Base-by-base conservation (phyloP, 768 basidiomycete species). In the Stropharia rugosoannulata region DNA sequence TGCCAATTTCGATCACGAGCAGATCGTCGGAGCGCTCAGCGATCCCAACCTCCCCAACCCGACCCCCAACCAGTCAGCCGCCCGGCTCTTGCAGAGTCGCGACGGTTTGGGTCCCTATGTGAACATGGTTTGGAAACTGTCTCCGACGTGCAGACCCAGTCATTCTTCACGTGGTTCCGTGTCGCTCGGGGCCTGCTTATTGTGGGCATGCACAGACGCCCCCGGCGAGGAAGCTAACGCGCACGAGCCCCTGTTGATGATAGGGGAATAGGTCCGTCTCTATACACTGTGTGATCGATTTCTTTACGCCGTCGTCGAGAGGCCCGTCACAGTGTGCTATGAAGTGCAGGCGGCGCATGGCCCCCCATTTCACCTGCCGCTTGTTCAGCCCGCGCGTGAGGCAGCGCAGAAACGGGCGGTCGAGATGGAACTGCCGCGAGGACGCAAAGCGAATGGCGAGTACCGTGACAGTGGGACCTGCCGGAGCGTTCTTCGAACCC, bases 351-450 rank as follows among this genome's bases (percentile, higher is more conserved):
- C 49, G 41, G 40, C 65, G 53, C 22, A 70, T 51, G 1, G 25
- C 39, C 12, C 49, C 50, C 47, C 65, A 71, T 32, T 32, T 32
- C 9, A 32, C 7, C 43, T 65, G 59, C n/a, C 65, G 58, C 15
- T 56, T 48, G 19, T 57, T 40, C 12, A 71, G 53, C 15, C 64
- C 54, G 10, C 58, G 40, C 3, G 62, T 56, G 18, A 72, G 60
- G 50, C 45, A 56, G 19, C 63, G 54, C 11, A 71, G 61, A 54
- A 64, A 62, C 8, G 69, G 67, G 5, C 55, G 59, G 44, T 72
- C 70, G 19, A 71, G 65, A 45, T 67, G 64, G 43, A 70, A 68
- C 57, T 71, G 71, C 3, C 64, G 62, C 9, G 71, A 70, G 9
- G 66, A 66, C 9, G 67, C 61, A 39, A 69, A 71, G 6, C 61